phyloP scores from a whole-genome alignment of 352 stramenopile genomes.

The Plasmopara viticola region DNA sequence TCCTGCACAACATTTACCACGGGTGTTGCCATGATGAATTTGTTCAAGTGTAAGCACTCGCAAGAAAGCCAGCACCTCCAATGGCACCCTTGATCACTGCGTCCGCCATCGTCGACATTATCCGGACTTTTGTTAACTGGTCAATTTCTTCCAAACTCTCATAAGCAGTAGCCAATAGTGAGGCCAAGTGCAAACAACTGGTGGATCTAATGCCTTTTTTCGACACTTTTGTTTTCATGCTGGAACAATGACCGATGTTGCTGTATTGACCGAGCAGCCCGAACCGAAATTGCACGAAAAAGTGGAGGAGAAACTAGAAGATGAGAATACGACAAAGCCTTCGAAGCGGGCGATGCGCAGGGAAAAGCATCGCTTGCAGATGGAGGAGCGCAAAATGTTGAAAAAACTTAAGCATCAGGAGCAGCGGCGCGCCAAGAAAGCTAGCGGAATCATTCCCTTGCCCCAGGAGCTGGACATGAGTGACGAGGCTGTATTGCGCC shows the following conservation, averaged over 20 bases:
- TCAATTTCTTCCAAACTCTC: not conserved
- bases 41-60: slow-evolving; percentile 71
- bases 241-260: slow-evolving; percentile 1
- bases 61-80: slow-evolving; percentile 60
- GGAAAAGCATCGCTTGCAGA: slow-evolving; percentile 57
- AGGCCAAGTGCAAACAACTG: slow-evolving; percentile 9
- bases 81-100: slow-evolving; percentile 64
- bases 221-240: too few species aligned
- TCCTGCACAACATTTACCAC: slow-evolving; percentile 34
- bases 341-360: slow-evolving; percentile 53
- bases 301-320: slow-evolving; percentile 2
- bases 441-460: slow-evolving; percentile 17
- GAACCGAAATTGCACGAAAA: not conserved
- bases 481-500: slow-evolving; percentile 54
- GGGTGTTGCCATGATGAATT: slow-evolving; percentile 70
- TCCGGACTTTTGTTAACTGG: slow-evolving; percentile 19
- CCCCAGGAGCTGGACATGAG: slow-evolving; percentile 74
- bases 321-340: slow-evolving; percentile 12
- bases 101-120: slow-evolving; percentile 52
- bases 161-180: slow-evolving; percentile 8
- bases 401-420: slow-evolving; percentile 77
- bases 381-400: slow-evolving; percentile 75
- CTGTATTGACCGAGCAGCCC: not conserved
- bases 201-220: slow-evolving; percentile 2
- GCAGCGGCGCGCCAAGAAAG: slow-evolving; percentile 34